Evolutionary conservation across 352 stramenopile species (phyloP), one percentile per base, ranked within the genome.

Genomic region (Pythium aphanidermatum): DNA sequence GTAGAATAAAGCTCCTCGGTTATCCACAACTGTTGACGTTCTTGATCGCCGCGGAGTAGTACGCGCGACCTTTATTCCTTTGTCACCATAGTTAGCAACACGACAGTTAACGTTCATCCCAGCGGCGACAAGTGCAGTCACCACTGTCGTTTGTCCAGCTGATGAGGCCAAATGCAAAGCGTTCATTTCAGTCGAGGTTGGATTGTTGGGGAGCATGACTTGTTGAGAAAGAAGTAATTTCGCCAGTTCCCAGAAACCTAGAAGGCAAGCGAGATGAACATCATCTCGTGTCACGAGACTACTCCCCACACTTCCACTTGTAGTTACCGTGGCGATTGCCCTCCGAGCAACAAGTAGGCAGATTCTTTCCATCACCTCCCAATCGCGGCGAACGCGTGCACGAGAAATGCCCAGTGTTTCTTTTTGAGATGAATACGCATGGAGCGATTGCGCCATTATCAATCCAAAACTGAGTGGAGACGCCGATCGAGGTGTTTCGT

Each of bases 31-130:
- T 1, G 20, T 25, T 21, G 13, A 1, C 2, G 11, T n/a, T 3
- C 35, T 26, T 41, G n/a, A 16, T 9, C 35, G 19, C 17, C 8
- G 9, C 13, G 13, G 16, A n/a, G n/a, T n/a, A n/a, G n/a, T n/a
- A n/a, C n/a, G n/a, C n/a, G n/a, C n/a, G n/a, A n/a, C n/a, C n/a
- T n/a, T n/a, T n/a, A n/a, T n/a, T n/a, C n/a, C n/a, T n/a, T n/a
- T n/a, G n/a, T n/a, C n/a, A n/a, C n/a, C n/a, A n/a, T n/a, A n/a
- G n/a, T n/a, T n/a, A 36, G 8, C 20, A 0, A 67, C n/a, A 17
- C 63, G 35, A 31, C 63, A 86, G 27, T 82, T 86, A 4, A 82
- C 66, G 31, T 83, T 71, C 59, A 80, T 78, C 17, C 74, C 70
- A 5, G 66, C 66, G 14, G 70, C 60, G 17, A 71, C 47, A 20